Conservation (phyloP, 352 stramenopile genomes). For the Aphanomyces stellatus region DNA sequence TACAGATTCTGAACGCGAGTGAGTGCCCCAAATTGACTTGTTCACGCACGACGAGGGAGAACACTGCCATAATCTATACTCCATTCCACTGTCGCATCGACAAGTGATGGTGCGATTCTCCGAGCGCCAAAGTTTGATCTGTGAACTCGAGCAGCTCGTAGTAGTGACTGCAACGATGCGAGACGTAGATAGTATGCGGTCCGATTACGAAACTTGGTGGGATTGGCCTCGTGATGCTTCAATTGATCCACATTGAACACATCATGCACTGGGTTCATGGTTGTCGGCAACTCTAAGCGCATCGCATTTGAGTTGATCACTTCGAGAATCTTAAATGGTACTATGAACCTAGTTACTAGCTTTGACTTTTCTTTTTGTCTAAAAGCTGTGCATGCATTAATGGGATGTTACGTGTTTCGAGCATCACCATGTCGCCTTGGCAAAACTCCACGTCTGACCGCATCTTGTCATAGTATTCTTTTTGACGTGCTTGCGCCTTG, state of each 20-base stretch:
- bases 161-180: no score
- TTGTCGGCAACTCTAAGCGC: not conserved
- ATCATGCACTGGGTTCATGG: conserved; percentile 1
- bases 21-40: no score
- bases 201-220: not conserved
- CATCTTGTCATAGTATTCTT: not conserved
- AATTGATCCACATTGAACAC: conserved; percentile 21
- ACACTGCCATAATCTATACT: no score
- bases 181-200: no score
- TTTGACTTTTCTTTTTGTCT: not conserved
- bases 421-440: not conserved
- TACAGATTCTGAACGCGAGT: no score
- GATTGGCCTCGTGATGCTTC: not conserved
- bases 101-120: no score
- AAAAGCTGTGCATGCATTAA: not conserved
- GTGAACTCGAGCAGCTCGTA: no score
- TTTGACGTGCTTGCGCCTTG: not conserved
- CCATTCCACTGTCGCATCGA: no score
- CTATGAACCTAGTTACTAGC: conserved; percentile 6
- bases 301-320: not conserved
- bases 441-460: not conserved
- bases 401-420: not conserved
- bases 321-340: not conserved
- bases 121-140: no score
- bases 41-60: no score